phyloP scores from a whole-genome alignment of 2,329 filamentous ascomycete genomes.

The Ceratocystis destructans region DNA sequence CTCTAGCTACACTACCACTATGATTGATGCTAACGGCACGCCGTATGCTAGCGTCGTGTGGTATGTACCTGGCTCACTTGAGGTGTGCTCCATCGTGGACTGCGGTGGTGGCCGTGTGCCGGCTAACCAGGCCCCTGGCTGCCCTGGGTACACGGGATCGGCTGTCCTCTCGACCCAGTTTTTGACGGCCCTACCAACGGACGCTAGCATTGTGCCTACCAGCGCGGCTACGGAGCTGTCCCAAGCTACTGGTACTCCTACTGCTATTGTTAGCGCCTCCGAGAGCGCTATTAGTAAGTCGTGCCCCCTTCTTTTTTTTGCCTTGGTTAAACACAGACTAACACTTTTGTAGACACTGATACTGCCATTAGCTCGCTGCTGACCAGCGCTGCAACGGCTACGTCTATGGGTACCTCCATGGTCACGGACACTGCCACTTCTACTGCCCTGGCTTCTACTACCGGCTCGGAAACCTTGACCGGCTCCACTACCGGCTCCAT shows the following conservation, averaged over 20 bases:
- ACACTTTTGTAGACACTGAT: background rate
- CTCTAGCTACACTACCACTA: slow-evolving; percentile 28
- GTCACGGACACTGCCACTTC: background rate
- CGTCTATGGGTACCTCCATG: background rate
- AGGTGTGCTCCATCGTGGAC: slow-evolving; percentile 51
- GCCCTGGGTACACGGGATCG: slow-evolving; percentile 41
- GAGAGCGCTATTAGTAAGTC: background rate
- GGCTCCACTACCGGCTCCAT: background rate
- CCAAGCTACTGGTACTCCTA: no score
- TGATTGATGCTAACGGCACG: slow-evolving; percentile 24
- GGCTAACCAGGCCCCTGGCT: slow-evolving; percentile 50
- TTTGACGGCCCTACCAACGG: slow-evolving; percentile 24
- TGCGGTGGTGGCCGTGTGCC: slow-evolving; percentile 54
- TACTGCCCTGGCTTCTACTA: background rate
- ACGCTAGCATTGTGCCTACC: background rate
- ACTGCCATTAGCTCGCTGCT: background rate
- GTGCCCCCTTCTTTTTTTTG: no score
- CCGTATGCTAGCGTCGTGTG: slow-evolving; percentile 38
- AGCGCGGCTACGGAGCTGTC: background rate
- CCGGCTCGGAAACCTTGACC: background rate
- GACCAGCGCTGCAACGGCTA: background rate
- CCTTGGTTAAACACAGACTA: no score
- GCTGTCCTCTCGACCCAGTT: slow-evolving; percentile 40
- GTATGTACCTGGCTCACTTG: slow-evolving; percentile 49
- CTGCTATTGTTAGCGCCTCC: no score